Percentiles rank a stretch among this genome's conserved stretches.
phyloP scores from a whole-genome alignment of 768 basidiomycete genomes.

The Panaeolus cyanescens region DNA sequence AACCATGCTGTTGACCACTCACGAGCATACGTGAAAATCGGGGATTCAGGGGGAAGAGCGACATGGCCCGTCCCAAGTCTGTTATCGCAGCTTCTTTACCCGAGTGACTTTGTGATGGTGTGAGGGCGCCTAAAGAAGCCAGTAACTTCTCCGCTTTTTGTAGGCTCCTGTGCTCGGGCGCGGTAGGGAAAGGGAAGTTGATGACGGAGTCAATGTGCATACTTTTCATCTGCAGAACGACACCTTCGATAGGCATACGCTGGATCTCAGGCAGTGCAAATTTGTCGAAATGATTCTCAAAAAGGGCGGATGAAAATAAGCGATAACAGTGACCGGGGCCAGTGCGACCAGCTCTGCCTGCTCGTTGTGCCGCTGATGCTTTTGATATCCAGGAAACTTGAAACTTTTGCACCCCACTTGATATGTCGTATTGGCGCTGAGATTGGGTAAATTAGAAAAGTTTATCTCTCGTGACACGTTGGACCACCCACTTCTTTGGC shows the following conservation, averaged over 20 bases:
- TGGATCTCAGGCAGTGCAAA: conserved; percentile 92
- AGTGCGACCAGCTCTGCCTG: conserved; percentile 96
- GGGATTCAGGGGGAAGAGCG: conserved; percentile 91
- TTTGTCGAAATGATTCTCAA: conserved; percentile 87
- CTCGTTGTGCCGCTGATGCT: conserved; percentile 90
- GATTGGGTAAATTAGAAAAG: neutral
- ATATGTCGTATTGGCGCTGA: conserved; percentile 81
- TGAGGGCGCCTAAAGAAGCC: conserved; percentile 81
- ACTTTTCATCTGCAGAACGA: conserved; percentile 97
- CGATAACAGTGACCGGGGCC: conserved; percentile 99
- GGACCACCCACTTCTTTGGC: conserved; percentile 77
- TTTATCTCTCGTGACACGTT: neutral
- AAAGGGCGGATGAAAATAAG: conserved; percentile 93
- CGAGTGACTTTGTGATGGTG: conserved; percentile 29
- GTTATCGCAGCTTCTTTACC: conserved; percentile 66
- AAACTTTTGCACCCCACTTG: conserved; percentile 88
- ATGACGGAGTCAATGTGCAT: conserved; percentile 97
- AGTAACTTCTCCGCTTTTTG: conserved; percentile 82
- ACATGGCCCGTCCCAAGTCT: conserved; percentile 89
- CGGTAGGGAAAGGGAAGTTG: conserved; percentile 98
- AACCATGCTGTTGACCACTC: conserved; percentile 82
- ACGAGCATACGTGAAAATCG: conserved; percentile 96
- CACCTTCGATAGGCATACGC: conserved; percentile 94
- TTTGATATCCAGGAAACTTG: conserved; percentile 94
- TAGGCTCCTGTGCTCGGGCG: conserved; percentile 79